Evolutionary conservation across 2,329 filamentous ascomycete genomes (phyloP), one percentile per base, ranked within the genome.

Genomic region (Aspergillus hortae): DNA sequence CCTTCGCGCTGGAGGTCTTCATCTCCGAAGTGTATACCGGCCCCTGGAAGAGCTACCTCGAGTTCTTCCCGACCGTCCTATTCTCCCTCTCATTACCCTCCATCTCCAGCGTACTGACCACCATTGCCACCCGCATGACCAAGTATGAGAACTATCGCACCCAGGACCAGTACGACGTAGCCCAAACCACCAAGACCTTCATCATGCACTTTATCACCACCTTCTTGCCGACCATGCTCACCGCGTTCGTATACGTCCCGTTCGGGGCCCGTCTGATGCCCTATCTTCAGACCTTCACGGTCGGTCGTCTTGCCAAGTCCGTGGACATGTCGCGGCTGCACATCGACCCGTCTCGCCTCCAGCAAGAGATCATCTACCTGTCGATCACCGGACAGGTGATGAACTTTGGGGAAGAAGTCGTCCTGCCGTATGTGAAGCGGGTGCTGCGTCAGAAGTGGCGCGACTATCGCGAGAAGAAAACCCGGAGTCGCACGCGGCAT

Each of bases 161-260:
- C 0, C 82, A 88, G 52, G 90, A 92, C 59, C 86, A 86, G 12
- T 88, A 96, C 63, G 85, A 95, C 54, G 84, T 88, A 17, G 88
- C 92, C 1, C 82, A 96, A 66, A 90, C 94, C 0, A 86, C 89
- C 53, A 99, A 99, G 77, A 88, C 95, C 32, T 97, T 99, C 65
- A 85, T 97, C 12, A 83, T 97, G 65, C 95, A 96, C 76, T 96
- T 96, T 73, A 92, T 97, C 72, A 95, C 91, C 5, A 95, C 92
- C 0, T 97, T 96, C 68, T 84, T 95, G 48, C 89, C 90, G 1
- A 86, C 95, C n/a, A 86, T 95, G 66, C 81, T 97, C 15, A 96
- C 92, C 0, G 90, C 92, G 0, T 97, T 96, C 61, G 85, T 96
- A 56, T 97, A 96, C 64, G 89, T 96, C 17, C 92, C 92, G 0